Conservation (phyloP, 768 basidiomycete species). For the Russula sp. region DNA sequence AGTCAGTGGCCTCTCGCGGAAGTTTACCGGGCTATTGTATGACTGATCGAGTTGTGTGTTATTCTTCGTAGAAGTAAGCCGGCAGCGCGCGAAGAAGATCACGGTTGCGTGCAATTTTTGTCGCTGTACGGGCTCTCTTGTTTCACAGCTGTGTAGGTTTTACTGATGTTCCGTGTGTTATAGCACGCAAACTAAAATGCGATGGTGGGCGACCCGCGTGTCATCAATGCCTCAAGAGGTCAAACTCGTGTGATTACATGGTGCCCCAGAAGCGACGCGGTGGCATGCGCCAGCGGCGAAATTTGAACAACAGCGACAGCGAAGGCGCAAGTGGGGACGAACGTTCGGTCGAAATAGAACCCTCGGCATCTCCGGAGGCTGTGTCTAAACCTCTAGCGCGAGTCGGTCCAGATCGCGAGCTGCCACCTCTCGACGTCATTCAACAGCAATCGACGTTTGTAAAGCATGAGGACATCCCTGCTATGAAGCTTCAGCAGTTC, state of each 20-base stretch:
- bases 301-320: conserved; percentile 44
- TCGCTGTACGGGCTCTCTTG: conserved; percentile 55
- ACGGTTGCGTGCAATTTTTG: conserved; percentile 90
- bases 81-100: conserved; percentile 76
- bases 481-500: conserved; percentile 15
- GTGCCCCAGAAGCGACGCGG: conserved; percentile 68
- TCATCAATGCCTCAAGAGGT: conserved; percentile 73
- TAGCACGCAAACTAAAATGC: conserved; percentile 85
- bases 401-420: conserved; percentile 26
- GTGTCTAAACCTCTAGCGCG: conserved; percentile 24
- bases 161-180: conserved; percentile 22
- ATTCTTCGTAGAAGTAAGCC: conserved; percentile 44
- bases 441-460: conserved; percentile 8
- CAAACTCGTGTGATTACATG: conserved; percentile 76
- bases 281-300: conserved; percentile 40
- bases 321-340: conserved; percentile 48
- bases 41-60: conserved; percentile 22
- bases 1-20: conserved; percentile 33
- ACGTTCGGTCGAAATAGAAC: conserved; percentile 38
- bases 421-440: conserved; percentile 14
- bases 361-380: conserved; percentile 53
- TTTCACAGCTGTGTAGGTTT: conserved; percentile 16
- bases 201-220: conserved; percentile 82
- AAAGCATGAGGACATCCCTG: conserved; percentile 11
- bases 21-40: conserved; percentile 9